phyloP scores from a whole-genome alignment of 768 basidiomycete genomes.

The Termitomyces sp. region DNA sequence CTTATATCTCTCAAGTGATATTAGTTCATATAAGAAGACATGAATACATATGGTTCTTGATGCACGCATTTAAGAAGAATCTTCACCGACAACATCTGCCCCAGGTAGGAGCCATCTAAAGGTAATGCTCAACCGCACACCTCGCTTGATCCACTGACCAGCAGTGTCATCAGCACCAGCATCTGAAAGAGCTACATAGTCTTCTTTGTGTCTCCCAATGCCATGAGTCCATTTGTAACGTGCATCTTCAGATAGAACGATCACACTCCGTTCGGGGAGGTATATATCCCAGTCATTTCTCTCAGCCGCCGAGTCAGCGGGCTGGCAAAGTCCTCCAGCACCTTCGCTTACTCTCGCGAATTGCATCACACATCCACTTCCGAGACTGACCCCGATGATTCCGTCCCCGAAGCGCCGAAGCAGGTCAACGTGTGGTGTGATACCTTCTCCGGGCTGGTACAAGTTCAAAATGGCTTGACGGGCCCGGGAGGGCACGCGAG shows the following conservation, averaged over 20 bases:
- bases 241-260: conserved; percentile 76
- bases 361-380: conserved; percentile 76
- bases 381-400: conserved; percentile 82
- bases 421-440: conserved; percentile 84
- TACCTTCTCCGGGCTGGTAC: conserved; percentile 86
- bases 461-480: conserved; percentile 89
- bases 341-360: conserved; percentile 36
- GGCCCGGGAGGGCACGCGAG: conserved; percentile 37
- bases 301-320: conserved; percentile 2
- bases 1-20: neutral
- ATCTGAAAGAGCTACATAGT: conserved; percentile 43
- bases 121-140: conserved; percentile 71
- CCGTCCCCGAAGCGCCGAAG: conserved; percentile 81
- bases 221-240: conserved; percentile 88
- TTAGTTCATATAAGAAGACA: neutral
- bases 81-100: conserved; percentile 68
- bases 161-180: conserved; percentile 11
- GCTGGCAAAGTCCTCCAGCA: neutral
- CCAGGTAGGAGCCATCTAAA: conserved; percentile 84
- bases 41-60: neutral
- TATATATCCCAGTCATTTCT: conserved; percentile 46
- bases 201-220: conserved; percentile 58
- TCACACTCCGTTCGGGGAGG: conserved; percentile 68
- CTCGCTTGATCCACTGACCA: conserved; percentile 42
- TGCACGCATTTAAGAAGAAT: conserved; percentile 1